These are phyloP conservation scores for Aspergillus luchuensis DNA, from an alignment of 2,329 filamentous ascomycete species.

Conservation along the genomic window DNA sequence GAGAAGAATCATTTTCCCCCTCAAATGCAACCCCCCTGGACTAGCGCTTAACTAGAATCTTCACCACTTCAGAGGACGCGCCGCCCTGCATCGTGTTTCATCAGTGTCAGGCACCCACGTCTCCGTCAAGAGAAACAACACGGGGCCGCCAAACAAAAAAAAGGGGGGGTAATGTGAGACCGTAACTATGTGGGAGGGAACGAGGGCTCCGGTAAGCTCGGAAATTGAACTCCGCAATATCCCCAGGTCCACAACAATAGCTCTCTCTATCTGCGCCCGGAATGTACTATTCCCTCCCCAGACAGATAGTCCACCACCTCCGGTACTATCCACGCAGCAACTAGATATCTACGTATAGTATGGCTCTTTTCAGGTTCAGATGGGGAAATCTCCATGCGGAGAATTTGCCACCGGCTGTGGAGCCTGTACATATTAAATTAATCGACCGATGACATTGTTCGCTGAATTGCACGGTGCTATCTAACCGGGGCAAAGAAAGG, in stretches of 20 bases:
- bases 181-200: background rate
- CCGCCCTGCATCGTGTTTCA: slow-evolving; percentile 17
- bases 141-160: background rate
- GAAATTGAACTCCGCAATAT: slow-evolving; percentile 25
- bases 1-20: background rate
- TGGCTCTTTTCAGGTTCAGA: background rate
- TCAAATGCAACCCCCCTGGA: slow-evolving; percentile 11
- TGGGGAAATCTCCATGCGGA: slow-evolving; percentile 3
- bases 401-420: background rate
- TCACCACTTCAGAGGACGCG: slow-evolving; percentile 6
- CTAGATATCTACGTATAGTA: background rate
- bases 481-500: background rate
- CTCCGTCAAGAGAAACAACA: background rate
- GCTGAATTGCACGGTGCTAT: background rate
- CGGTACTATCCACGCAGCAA: background rate
- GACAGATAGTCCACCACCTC: background rate
- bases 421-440: background rate
- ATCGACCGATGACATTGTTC: background rate
- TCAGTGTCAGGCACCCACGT: slow-evolving; percentile 5
- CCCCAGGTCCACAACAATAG: slow-evolving; percentile 15
- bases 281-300: slow-evolving; percentile 12
- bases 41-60: slow-evolving; percentile 7
- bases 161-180: background rate
- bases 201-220: slow-evolving; percentile 10
- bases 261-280: slow-evolving; percentile 9